Evolutionary conservation across 2,329 filamentous ascomycete genomes (phyloP).

Genomic region (Dendryphion nanum): DNA sequence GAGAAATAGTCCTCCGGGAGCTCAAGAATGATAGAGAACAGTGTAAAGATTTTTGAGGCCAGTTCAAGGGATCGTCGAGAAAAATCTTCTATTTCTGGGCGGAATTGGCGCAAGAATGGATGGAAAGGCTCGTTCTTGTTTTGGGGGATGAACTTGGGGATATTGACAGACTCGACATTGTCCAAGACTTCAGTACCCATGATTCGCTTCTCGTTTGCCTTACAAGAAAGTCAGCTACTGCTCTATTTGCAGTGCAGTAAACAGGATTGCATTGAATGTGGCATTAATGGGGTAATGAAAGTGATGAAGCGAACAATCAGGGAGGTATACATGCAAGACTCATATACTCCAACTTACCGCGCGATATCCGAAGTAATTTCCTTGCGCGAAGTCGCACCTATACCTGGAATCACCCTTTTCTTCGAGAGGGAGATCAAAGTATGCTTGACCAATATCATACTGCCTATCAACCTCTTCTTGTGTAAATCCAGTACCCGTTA

Average conservation of each 20-base stretch:
- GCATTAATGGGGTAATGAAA: too few relatives aligned
- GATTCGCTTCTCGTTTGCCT: conserved; percentile 29
- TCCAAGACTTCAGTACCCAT: conserved; percentile 27
- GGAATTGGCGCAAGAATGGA: conserved; percentile 23
- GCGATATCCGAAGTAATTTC: conserved; percentile 33
- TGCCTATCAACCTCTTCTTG: conserved; percentile 29
- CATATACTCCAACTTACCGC: conserved; percentile 15
- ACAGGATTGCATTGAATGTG: too few relatives aligned
- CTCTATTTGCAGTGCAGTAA: too few relatives aligned
- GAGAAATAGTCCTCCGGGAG: conserved; percentile 40
- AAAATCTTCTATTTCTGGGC: conserved; percentile 27
- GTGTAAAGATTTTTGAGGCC: conserved; percentile 37
- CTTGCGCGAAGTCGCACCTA: conserved; percentile 27
- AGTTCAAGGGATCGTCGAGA: conserved; percentile 22
- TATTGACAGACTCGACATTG: conserved; percentile 32
- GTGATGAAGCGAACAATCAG: too few relatives aligned
- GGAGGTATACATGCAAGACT: too few relatives aligned
- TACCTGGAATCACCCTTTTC: conserved; percentile 28
- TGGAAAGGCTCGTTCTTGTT: conserved; percentile 25
- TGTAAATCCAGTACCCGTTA: conserved; percentile 28
- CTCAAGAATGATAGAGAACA: conserved; percentile 42
- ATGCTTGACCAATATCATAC: conserved; percentile 32
- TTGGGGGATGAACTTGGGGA: conserved; percentile 30
- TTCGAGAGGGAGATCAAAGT: conserved; percentile 28
- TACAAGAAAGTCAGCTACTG: neutral